These are phyloP conservation scores for Fusarium cyanostomum DNA, from an alignment of 2,329 filamentous ascomycete genomes.

Conservation along the genomic window DNA sequence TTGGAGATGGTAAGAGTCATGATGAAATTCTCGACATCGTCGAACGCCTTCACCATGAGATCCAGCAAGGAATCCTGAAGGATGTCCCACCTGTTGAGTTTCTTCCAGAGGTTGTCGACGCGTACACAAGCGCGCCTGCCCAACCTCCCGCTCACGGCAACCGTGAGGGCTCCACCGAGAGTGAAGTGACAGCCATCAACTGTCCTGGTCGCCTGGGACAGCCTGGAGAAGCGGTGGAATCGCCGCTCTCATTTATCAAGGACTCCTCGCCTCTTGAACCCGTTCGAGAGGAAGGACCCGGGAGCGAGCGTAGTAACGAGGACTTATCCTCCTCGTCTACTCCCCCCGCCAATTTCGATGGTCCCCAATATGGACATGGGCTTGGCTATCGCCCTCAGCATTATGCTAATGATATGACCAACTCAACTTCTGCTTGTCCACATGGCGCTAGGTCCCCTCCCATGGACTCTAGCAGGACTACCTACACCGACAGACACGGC, in stretches of 20 bases:
- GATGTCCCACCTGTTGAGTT: constrained; percentile 69
- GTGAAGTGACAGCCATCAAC: constrained; percentile 15
- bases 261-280: constrained; percentile 42
- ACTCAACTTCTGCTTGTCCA: constrained; percentile 1
- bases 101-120: constrained; percentile 62
- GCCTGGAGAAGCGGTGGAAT: constrained; percentile 32
- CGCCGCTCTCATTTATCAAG: constrained; percentile 30
- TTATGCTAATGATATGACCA: constrained; percentile 13
- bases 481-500: constrained; percentile 26
- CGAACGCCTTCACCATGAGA: constrained; percentile 55
- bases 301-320: constrained; percentile 23
- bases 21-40: constrained; percentile 59
- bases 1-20: constrained; percentile 59
- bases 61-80: constrained; percentile 52
- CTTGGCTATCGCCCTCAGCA: constrained; percentile 17
- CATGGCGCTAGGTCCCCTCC: constrained; percentile 17
- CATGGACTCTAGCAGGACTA: constrained; percentile 8
- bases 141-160: constrained; percentile 24
- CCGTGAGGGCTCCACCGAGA: constrained; percentile 19
- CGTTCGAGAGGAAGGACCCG: constrained; percentile 36
- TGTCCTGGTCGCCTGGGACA: constrained; percentile 15
- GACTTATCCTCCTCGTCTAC: constrained; percentile 26
- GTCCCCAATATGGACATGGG: constrained; percentile 4
- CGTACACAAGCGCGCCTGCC: constrained; percentile 37
- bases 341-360: constrained; percentile 22